These are phyloP conservation scores for Didymella keratinophila DNA, from an alignment of 2,329 filamentous ascomycete species.

Conservation along the genomic window DNA sequence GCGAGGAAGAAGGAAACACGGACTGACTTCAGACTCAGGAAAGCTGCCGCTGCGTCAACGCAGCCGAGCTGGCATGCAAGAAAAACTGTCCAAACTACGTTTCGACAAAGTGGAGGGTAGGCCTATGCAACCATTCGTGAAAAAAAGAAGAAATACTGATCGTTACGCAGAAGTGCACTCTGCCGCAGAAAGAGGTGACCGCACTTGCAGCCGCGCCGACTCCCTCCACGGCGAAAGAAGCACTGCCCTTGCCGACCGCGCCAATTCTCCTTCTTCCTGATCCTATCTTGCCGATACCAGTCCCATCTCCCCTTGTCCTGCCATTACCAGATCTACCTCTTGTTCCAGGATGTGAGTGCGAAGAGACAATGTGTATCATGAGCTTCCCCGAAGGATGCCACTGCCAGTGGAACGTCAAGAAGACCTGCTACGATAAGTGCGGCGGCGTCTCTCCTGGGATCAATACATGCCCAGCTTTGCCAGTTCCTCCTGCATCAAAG, in stretches of 20 bases:
- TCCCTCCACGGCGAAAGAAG: background rate
- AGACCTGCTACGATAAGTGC: slow-evolving; percentile 40
- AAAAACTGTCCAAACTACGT: slow-evolving; percentile 35
- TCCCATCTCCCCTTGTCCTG: background rate
- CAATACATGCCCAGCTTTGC: slow-evolving; percentile 23
- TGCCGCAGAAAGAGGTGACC: background rate
- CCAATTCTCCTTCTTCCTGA: slow-evolving; percentile 5
- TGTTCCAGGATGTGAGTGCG: slow-evolving; percentile 28
- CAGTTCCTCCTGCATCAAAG: background rate
- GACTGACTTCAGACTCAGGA: slow-evolving; percentile 22
- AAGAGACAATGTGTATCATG: slow-evolving; percentile 28
- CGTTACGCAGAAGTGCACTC: background rate
- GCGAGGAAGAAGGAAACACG: too few species aligned
- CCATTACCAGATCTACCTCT: slow-evolving; percentile 6
- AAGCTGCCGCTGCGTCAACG: slow-evolving; percentile 41
- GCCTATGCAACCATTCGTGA: background rate
- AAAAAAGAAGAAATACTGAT: too few species aligned
- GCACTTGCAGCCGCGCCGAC: background rate
- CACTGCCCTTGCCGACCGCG: background rate
- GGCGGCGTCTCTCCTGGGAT: slow-evolving; percentile 32
- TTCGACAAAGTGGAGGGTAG: slow-evolving; percentile 27
- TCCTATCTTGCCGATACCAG: background rate
- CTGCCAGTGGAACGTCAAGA: slow-evolving; percentile 36
- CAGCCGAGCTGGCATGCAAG: slow-evolving; percentile 35
- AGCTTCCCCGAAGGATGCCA: slow-evolving; percentile 40